Percentiles rank a stretch among this genome's conserved stretches.
These are phyloP conservation scores for Trichosanthes cucumerina DNA, from an alignment of 306 rosid genomes.

Conservation along the genomic window DNA sequence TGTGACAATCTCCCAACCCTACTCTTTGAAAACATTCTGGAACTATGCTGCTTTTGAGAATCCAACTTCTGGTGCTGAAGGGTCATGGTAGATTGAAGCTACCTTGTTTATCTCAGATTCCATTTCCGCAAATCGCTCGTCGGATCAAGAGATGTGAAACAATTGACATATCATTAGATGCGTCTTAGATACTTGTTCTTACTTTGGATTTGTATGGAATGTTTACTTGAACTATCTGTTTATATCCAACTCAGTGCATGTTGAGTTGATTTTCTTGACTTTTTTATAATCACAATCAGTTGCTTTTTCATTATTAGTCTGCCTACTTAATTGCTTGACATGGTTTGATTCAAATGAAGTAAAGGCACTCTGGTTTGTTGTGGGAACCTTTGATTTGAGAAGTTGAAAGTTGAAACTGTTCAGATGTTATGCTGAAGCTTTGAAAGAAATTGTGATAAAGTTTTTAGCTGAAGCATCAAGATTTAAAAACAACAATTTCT, in stretches of 20 bases:
- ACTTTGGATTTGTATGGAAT: slow-evolving; percentile 4
- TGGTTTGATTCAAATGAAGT: not conserved
- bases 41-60: slow-evolving; percentile 65
- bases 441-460: not conserved
- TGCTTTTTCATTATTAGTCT: not conserved
- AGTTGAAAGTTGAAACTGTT: not conserved
- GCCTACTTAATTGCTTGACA: not conserved
- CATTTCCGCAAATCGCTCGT: not conserved
- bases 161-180: not conserved
- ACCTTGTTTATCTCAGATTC: not conserved
- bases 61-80: slow-evolving; percentile 76
- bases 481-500: not conserved
- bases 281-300: not conserved
- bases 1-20: slow-evolving; percentile 50
- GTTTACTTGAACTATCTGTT: not conserved
- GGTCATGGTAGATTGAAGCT: slow-evolving; percentile 60
- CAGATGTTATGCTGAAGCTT: not conserved
- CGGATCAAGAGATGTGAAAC: not conserved
- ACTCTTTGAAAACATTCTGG: slow-evolving; percentile 82
- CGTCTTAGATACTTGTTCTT: not conserved
- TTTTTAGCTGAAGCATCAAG: not conserved
- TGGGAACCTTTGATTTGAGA: not conserved
- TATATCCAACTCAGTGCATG: not conserved
- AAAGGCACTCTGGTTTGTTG: not conserved
- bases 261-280: not conserved